Evolutionary conservation across 2,329 filamentous ascomycete genomes (phyloP), one percentile per base, ranked within the genome.

Genomic region (Penicillium sp.): DNA sequence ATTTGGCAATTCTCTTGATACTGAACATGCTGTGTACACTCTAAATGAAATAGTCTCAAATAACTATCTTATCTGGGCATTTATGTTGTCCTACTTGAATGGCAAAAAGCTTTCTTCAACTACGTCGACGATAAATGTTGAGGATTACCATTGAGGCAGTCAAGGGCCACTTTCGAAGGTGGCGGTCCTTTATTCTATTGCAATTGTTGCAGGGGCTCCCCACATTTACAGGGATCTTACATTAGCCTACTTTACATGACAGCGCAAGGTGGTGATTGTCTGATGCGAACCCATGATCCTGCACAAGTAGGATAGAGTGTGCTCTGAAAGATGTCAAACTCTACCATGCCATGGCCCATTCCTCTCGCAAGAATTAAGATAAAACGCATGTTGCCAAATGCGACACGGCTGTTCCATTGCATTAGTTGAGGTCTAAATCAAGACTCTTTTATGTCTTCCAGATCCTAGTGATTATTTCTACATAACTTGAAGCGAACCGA

Each of bases 361-460:
- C 9, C 6, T 43, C 23, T 43, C 13, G 10, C 11, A 10, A 10
- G 3, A 26, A 43, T 43, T 14, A 43, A 3, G 14, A 18, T 26
- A 7, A 43, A 43, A 5, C 11, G 18, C 26, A 23, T 13, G 9
- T 33, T 36, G 23, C 50, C 44, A 23, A 59, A 48, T 31, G 24
- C 33, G 42, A 45, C 34, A 51, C 34, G 47, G 47, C 42, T 36
- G 47, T 46, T 24, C 23, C 47, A 46, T 47, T 45, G 33, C 52
- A 50, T 48, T 36, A 54, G 46, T 34, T 21, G 7, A 42, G 16
- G 16, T 36, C 4, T 44, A 49, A 14, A 44, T 21, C 19, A 31
- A 29, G 18, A 13, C 13, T 19, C 28, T 23, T 10, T 14, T 3
- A 10, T 16, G 18, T 24, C 18, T 43, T 29, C 31, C 18, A 34